Evolutionary conservation across 1,284 basidiomycete species (phyloP), one percentile per base, ranked within the genome.

Genomic region (Marasmius oreades): DNA sequence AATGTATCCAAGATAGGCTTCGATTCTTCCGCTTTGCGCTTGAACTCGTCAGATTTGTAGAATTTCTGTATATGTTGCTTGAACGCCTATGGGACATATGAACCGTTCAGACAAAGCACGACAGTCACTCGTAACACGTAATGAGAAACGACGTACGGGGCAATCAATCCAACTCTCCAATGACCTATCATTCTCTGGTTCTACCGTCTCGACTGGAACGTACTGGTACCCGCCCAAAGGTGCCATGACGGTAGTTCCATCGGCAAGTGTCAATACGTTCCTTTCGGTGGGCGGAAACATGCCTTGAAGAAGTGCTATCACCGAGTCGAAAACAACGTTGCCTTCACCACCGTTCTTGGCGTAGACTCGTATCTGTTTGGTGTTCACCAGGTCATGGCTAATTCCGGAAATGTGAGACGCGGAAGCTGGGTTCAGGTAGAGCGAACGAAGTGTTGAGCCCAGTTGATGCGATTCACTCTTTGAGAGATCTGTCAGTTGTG

Each of bases 351-450:
- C 59, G 11, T 59, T 60, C 44, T 62, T 59, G 2, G 61, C 58
- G 11, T 56, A 55, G 3, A 51, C 26, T 8, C 51, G 16, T 47
- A 39, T 22, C 46, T 52, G 48, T 14, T 61, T 55, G 26, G 56
- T 61, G 47, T 61, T 53, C 8, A 56, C 53, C 0, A 55, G 23
- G 2, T 57, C 56, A 4, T 18, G 16, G 36, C 52, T 50, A 5
- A 62, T 60, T 1, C 59, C 61, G 11, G 31, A 2, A 10, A 55
- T 59, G 47, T 53, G 50, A 10, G 58, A 56, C 1, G 53, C 42
- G n/a, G 57, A 63, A 2, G 42, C 51, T 1, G 55, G 56, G 48
- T 58, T 44, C 48, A 72, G 59, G 55, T 63, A 63, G 24, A 33
- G 24, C 16, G 47, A 50, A 50, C 28, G 47, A 7, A 50, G 28